phyloP scores from a whole-genome alignment of 2,329 filamentous ascomycete genomes.

The Aspergillus flavus region DNA sequence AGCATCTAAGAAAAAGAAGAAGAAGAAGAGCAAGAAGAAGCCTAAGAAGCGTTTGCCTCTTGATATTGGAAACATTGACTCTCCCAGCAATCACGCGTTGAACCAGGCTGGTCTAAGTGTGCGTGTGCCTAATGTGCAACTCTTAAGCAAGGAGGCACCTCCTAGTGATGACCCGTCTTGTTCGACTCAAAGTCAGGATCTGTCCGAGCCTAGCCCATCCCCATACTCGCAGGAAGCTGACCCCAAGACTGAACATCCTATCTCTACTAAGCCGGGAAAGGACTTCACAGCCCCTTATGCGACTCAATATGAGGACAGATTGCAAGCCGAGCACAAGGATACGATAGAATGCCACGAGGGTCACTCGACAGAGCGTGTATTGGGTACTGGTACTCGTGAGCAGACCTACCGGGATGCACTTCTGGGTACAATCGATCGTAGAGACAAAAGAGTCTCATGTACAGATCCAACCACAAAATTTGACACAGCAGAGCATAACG shows the following conservation, averaged over 20 bases:
- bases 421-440: neutral
- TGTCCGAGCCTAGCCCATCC: neutral
- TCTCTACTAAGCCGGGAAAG: neutral
- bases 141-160: neutral
- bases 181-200: neutral
- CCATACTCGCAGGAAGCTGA: neutral
- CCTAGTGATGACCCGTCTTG: neutral
- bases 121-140: neutral
- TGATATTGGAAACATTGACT: neutral
- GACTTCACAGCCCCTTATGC: neutral
- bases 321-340: neutral
- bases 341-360: neutral
- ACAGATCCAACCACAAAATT: neutral
- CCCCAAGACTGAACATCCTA: neutral
- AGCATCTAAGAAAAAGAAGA: slow-evolving; percentile 16
- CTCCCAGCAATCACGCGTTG: neutral
- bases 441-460: slow-evolving; percentile 1
- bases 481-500: neutral
- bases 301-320: neutral
- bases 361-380: neutral
- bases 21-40: slow-evolving; percentile 17
- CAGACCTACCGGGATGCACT: neutral
- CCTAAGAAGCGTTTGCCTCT: neutral
- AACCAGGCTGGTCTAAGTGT: neutral
- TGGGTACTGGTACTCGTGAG: neutral